phyloP scores from a whole-genome alignment of 306 rosid species.

The Cucumis sativus region DNA sequence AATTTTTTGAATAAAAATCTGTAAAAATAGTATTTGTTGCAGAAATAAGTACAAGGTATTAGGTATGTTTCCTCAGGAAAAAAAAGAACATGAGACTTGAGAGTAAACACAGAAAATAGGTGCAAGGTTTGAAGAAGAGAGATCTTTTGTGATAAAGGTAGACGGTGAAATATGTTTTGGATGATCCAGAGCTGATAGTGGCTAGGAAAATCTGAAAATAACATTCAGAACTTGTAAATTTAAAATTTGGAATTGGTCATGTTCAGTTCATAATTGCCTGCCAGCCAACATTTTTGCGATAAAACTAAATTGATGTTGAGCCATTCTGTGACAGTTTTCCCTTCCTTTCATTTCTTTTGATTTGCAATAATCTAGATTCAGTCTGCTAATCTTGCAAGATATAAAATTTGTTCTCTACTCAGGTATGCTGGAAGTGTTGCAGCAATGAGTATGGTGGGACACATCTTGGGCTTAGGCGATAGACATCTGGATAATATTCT shows the following conservation, averaged over 20 bases:
- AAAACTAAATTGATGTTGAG: neutral
- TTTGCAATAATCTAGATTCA: neutral
- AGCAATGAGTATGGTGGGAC: slow-evolving; percentile 96
- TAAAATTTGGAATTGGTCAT: neutral
- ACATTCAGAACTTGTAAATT: neutral
- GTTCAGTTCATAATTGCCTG: neutral
- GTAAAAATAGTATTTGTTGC: neutral
- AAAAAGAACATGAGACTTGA: neutral
- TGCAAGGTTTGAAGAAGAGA: neutral
- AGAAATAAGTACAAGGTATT: neutral
- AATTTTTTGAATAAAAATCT: neutral
- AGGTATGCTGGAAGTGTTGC: slow-evolving; percentile 96
- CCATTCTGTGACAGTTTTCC: neutral
- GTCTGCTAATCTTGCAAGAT: neutral
- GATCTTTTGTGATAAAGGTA: neutral
- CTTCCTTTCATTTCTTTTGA: too few species aligned
- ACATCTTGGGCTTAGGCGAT: slow-evolving; percentile 89
- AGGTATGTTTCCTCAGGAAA: too few species aligned
- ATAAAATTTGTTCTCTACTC: slow-evolving; percentile 12
- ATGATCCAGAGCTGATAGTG: neutral
- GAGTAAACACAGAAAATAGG: neutral
- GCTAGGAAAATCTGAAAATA: neutral
- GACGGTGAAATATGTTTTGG: neutral
- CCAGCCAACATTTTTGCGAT: neutral
- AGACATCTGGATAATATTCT: slow-evolving; percentile 89